Evolutionary conservation across 2,329 filamentous ascomycete genomes (phyloP), one percentile per base, ranked within the genome.

Genomic region (Curvularia spicifera): DNA sequence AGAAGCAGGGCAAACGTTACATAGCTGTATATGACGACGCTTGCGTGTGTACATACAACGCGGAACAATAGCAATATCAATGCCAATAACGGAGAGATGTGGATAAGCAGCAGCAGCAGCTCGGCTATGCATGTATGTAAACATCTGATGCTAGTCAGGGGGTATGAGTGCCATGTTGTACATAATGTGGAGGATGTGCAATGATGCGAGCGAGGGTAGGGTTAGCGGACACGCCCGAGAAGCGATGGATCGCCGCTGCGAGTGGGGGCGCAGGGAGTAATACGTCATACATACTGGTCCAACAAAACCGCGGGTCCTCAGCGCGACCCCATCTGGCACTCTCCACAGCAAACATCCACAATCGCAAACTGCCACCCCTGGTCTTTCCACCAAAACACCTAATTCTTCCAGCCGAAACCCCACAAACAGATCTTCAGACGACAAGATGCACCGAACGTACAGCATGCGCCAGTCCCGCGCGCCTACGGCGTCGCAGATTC

Each of bases 381-480:
- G 18, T n/a, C 24, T 18, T 37, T 35, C 5, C 33, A 35, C 46
- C 13, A 31, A 42, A 22, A 37, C 12, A 45, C 15, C 33, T 15
- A 28, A 47, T 7, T 22, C 28, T 28, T 28, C 4, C n/a, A 22
- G 5, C 29, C 18, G 9, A 22, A 22, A 18, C n/a, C 28, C 44
- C 28, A 9, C 28, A 47, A 47, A 24, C 44, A 24, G 10, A 31
- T 15, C 20, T n/a, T 24, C 51, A 42, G 45, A 57, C 61, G 49
- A 48, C 67, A 70, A 52, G 22, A 99, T 99, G 94, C 95, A 99
- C 87, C 93, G 94, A 79, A 97, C 95, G 67, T 99, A 98, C 80
- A 70, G 66, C 59, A 70, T 70, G 95, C 93, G 95, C 89, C 91
- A 96, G 81, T 90, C 91, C 80, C 89, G 95, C 85, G 92, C 92